These are phyloP conservation scores for Acorus gramineus DNA, from an alignment of 106 monocot genomes.

Conservation along the genomic window DNA sequence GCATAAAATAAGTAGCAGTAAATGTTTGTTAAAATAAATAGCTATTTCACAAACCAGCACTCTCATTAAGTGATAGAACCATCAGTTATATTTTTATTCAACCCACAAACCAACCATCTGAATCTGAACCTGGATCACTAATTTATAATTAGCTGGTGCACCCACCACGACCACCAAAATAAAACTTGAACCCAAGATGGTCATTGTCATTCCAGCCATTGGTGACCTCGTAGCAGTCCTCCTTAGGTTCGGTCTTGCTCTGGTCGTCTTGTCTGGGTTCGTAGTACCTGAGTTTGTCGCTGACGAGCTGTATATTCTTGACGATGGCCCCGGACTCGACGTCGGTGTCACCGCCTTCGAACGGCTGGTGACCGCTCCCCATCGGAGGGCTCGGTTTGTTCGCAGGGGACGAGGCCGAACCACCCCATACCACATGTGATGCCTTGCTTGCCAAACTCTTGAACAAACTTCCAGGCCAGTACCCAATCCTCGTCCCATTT, in stretches of 20 bases:
- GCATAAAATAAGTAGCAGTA: too few relatives aligned
- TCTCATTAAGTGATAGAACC: too few relatives aligned
- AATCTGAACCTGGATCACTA: conserved; percentile 6
- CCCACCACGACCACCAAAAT: conserved; percentile 4
- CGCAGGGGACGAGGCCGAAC: background rate
- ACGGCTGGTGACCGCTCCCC: background rate
- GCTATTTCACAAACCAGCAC: too few relatives aligned
- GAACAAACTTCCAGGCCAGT: background rate
- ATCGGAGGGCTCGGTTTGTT: background rate
- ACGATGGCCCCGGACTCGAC: background rate
- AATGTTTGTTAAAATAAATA: too few relatives aligned
- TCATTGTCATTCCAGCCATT: background rate
- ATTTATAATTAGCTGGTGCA: background rate
- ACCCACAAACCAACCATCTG: too few relatives aligned
- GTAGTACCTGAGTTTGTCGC: background rate
- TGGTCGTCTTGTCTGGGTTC: too few relatives aligned
- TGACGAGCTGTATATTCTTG: background rate
- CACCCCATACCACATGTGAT: background rate
- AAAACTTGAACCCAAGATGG: background rate
- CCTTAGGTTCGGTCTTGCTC: too few relatives aligned
- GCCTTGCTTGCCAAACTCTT: background rate
- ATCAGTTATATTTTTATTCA: too few relatives aligned
- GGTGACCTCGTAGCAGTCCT: background rate
- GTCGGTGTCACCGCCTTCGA: background rate
- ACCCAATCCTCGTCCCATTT: background rate